Evolutionary conservation across 306 rosid species (phyloP).

Genomic region (Casuarina glauca): DNA sequence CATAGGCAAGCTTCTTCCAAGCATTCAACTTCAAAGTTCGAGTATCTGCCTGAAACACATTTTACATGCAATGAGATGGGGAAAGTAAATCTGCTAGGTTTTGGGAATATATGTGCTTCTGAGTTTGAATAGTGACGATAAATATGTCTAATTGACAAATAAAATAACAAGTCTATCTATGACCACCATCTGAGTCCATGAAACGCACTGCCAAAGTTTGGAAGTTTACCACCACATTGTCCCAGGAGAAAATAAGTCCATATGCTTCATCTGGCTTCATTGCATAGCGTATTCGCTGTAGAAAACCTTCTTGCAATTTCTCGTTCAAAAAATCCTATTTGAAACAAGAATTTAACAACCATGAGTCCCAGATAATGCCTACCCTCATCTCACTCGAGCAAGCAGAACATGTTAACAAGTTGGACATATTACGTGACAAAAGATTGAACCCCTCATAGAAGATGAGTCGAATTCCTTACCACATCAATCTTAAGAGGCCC

Average conservation of each 20-base stretch:
- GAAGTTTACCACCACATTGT: conserved; percentile 85
- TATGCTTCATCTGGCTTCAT: conserved; percentile 99
- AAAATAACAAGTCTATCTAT: conserved; percentile 23
- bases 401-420: conserved; percentile 14
- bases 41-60: conserved; percentile 82
- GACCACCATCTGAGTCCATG: not conserved
- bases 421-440: not conserved
- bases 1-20: conserved; percentile 85
- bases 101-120: not conserved
- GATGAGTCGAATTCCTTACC: conserved; percentile 49
- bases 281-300: conserved; percentile 89
- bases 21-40: conserved; percentile 70
- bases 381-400: not conserved
- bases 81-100: not conserved
- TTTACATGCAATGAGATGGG: conserved; percentile 21
- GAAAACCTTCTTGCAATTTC: conserved; percentile 91
- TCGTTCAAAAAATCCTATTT: conserved; percentile 93
- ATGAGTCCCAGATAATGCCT: conserved; percentile 20
- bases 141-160: not conserved
- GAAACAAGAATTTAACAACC: conserved; percentile 37
- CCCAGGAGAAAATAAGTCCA: conserved; percentile 96
- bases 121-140: no score
- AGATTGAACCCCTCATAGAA: not conserved
- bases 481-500: conserved; percentile 94
- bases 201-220: conserved; percentile 17